Conservation (phyloP, 1,284 basidiomycete species). For the Bjerkandera adusta region DNA sequence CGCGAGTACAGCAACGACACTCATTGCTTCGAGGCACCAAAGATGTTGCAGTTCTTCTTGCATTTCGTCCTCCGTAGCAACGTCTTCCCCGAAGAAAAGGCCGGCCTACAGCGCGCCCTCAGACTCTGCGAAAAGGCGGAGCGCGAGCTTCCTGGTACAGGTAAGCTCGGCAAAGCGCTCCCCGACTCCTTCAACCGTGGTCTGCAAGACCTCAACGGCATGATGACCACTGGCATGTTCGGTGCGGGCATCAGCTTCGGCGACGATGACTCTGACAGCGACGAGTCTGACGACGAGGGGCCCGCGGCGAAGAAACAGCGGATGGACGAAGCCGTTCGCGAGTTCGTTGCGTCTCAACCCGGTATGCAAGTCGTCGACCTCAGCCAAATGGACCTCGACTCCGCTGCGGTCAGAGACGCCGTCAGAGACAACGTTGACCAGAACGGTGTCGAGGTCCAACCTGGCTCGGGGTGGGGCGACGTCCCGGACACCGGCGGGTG, state of each 20-base stretch:
- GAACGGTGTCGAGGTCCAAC: conserved; percentile 12
- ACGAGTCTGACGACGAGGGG: conserved; percentile 12
- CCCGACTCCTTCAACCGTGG: conserved; percentile 55
- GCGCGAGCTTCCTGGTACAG: conserved; percentile 56
- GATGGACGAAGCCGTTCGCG: conserved; percentile 2
- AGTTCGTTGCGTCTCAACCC: not conserved
- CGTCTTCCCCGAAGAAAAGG: conserved; percentile 49
- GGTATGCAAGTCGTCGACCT: conserved; percentile 23
- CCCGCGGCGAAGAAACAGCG: conserved; percentile 26
- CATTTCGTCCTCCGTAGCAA: conserved; percentile 56
- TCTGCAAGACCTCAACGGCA: conserved; percentile 46
- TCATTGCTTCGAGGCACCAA: conserved; percentile 42
- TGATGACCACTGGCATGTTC: conserved; percentile 29
- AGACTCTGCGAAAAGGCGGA: conserved; percentile 46
- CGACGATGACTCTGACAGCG: conserved; percentile 7
- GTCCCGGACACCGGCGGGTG: conserved; percentile 9
- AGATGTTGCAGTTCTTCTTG: conserved; percentile 59
- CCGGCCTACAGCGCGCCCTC: conserved; percentile 46
- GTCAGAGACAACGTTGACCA: conserved; percentile 17
- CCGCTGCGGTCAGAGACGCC: conserved; percentile 8
- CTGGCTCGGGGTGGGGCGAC: conserved; percentile 11
- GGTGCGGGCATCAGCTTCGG: conserved; percentile 5
- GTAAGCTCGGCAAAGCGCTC: conserved; percentile 47
- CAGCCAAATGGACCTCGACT: conserved; percentile 16
- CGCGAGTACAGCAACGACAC: conserved; percentile 20